These are phyloP conservation scores for Mycena indigotica DNA, from an alignment of 768 basidiomycete genomes.

Conservation along the genomic window DNA sequence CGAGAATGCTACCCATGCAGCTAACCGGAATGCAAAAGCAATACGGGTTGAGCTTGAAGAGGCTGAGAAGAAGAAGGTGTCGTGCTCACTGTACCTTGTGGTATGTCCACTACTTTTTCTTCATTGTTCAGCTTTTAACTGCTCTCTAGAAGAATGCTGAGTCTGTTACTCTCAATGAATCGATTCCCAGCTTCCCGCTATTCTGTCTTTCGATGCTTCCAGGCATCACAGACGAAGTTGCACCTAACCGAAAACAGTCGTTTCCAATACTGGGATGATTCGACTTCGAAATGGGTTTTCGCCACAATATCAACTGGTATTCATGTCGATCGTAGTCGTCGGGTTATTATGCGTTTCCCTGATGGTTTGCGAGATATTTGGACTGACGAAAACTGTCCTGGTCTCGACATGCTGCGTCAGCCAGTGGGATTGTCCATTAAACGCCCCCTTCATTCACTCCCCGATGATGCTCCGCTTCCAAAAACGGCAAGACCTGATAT, in stretches of 20 bases:
- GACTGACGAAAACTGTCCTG: not conserved
- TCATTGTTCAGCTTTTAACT: not conserved
- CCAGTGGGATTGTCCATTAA: not conserved
- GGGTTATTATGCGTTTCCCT: not conserved
- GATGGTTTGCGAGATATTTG: not conserved
- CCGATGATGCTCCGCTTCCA: not conserved
- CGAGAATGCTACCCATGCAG: not conserved
- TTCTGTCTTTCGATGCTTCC: constrained; percentile 5
- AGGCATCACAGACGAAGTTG: not conserved
- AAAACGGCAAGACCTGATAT: not conserved
- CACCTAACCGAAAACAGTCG: not conserved
- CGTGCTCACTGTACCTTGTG: not conserved
- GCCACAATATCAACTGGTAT: not conserved
- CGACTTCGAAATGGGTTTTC: not conserved
- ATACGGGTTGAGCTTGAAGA: constrained; percentile 4
- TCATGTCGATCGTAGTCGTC: not conserved
- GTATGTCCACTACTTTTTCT: no score
- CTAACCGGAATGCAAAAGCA: not conserved
- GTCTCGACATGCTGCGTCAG: not conserved
- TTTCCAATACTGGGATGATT: constrained; percentile 1
- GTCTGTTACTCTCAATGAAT: not conserved
- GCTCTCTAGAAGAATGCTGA: not conserved
- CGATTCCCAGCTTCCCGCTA: constrained; percentile 5
- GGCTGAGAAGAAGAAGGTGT: constrained; percentile 4
- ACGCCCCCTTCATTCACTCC: not conserved